phyloP scores from a whole-genome alignment of 345 rosid species.

The Eucalyptus regnans region DNA sequence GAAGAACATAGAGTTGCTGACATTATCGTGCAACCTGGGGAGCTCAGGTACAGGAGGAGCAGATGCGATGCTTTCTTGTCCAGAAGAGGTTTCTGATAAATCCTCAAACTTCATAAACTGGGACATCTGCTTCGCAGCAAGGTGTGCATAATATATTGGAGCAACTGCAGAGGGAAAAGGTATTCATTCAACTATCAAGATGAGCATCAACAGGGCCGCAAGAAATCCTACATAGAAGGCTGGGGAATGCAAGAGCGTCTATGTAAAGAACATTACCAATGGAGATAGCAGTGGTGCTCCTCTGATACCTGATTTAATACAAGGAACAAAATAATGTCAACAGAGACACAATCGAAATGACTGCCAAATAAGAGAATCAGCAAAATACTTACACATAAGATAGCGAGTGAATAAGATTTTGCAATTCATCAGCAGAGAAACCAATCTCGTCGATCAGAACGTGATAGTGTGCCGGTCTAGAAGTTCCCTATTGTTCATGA shows the following conservation, averaged over 20 bases:
- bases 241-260: background rate
- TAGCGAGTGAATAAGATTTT: constrained; percentile 55
- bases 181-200: background rate
- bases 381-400: constrained; percentile 68
- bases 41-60: constrained; percentile 37
- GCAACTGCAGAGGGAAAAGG: constrained; percentile 45
- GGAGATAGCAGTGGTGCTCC: constrained; percentile 75
- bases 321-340: background rate
- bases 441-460: constrained; percentile 82
- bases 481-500: constrained; percentile 47
- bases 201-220: background rate
- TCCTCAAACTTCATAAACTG: constrained; percentile 75
- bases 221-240: background rate
- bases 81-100: constrained; percentile 36
- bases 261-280: constrained; percentile 34
- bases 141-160: constrained; percentile 86
- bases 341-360: background rate
- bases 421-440: constrained; percentile 58
- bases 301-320: constrained; percentile 48
- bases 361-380: background rate
- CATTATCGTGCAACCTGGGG: constrained; percentile 45
- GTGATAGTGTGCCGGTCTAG: constrained; percentile 88
- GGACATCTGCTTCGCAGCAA: constrained; percentile 64
- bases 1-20: constrained; percentile 71
- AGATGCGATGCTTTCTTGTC: constrained; percentile 7